Conservation (phyloP, 1,284 basidiomycete species). For the Coriolopsis trogii region DNA sequence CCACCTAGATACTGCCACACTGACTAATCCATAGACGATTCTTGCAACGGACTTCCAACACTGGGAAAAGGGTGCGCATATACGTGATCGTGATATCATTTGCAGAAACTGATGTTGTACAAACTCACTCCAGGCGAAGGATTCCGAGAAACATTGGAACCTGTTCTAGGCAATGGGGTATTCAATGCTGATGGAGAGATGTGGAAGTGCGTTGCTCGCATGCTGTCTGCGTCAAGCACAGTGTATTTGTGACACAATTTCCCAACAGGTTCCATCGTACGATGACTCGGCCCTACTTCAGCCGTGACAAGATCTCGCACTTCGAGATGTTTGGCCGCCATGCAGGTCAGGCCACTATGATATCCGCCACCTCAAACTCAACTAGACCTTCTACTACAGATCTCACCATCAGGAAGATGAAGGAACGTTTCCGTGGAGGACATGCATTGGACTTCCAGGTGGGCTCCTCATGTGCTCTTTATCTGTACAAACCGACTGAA, state of each 20-base stretch:
- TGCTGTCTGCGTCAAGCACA: no score
- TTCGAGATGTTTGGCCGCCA: slow-evolving; percentile 23
- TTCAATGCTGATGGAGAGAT: slow-evolving; percentile 31
- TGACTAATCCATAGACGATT: slow-evolving; percentile 17
- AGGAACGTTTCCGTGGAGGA: slow-evolving; percentile 19
- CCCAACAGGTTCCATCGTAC: slow-evolving; percentile 30
- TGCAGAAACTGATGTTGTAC: no score
- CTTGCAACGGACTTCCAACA: slow-evolving; percentile 28
- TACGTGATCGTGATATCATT: background rate
- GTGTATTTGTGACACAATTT: no score
- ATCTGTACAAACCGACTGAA: no score
- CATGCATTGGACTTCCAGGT: slow-evolving; percentile 24
- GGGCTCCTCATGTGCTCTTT: background rate
- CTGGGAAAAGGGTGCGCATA: slow-evolving; percentile 26
- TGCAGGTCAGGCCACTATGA: slow-evolving; percentile 3
- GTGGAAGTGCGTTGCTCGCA: no score
- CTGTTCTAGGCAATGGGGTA: slow-evolving; percentile 24
- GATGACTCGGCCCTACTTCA: slow-evolving; percentile 33
- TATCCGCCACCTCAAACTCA: no score
- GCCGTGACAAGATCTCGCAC: slow-evolving; percentile 21
- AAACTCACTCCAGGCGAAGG: background rate
- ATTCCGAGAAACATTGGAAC: slow-evolving; percentile 19
- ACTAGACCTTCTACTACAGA: background rate
- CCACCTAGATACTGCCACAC: background rate
- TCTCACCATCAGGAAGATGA: slow-evolving; percentile 18